Base-by-base conservation (phyloP, 1,284 basidiomycete species). In the Puccinia sorghi region DNA sequence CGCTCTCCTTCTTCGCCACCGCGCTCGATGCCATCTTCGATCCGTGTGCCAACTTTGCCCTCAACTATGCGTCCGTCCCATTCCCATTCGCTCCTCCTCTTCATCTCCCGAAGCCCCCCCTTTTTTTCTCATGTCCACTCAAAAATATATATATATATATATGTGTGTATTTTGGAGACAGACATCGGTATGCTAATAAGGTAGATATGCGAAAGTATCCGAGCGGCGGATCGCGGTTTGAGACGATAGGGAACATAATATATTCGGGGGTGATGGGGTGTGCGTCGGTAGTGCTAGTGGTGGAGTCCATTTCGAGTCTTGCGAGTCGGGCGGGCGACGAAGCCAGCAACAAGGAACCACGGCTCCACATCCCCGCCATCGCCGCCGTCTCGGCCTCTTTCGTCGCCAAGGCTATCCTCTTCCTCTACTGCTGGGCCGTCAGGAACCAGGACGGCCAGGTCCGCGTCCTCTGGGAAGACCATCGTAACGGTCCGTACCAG, bases 391-490 rank as follows among this genome's bases (percentile, higher is more conserved):
- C 50, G 4, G 64, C 54, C 32, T 67, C 74, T 1, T 76, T 76
- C 50, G 13, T 76, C 61, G 90, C 92, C 82, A 99, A 99, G 85
- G 87, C 93, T 57, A 46, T 90, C 0, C 88, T 99, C 56, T 97
- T 97, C 86, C 59, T 94, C 5, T 96, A 95, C 85, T 96, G 94
- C 85, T 89, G 87, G 82, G 88, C 91, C 2, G 87, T 96, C 72
- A 89, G 92, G 56, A 88, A 88, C 56, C 89, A 89, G 80, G 93
- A 92, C 9, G 93, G 91, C 81, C 96, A 99, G 84, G 94, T 99
- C 1, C 89, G 90, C 75, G 90, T 97, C 5, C 88, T 98, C 32
- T 98, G 93, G 92, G 93, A 97, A 84, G 95, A 97, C 83, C 95
- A 97, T 80, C 81, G 83, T 17, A 76, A 76, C 50, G 74, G 74